Base-by-base conservation (phyloP, 257 asterid species). In the Lycium barbarum region DNA sequence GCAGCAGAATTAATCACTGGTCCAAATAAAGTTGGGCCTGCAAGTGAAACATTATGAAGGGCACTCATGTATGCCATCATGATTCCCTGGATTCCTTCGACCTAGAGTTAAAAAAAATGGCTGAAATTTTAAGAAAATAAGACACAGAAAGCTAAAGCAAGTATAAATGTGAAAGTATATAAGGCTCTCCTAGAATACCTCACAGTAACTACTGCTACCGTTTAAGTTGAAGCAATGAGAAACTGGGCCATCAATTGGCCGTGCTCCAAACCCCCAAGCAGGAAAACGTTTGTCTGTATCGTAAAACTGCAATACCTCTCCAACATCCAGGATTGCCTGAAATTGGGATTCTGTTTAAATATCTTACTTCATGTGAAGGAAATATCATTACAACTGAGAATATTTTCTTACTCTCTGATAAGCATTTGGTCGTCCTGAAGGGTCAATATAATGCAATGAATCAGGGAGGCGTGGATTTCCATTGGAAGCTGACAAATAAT, bases 231-330 rank as follows among this genome's bases (percentile, higher is more conserved):
- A 97, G 89, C 99, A 97, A 88, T 97, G 99, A 70, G 99, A 97
- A 68, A 97, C 98, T 38, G 98, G 98, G 61, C 99, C 98, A 90
- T 97, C 99, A 83, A 97, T 94, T 82, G 99, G 98, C 73, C 98
- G 92, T 62, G 99, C 99, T 87, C 99, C 99, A 86, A 97, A 97
- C 61, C 99, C 99, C 99, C 98, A 97, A 83, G 99, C 96, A 85
- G 99, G 98, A 86, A 94, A 95, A 70, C 88, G 95, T 86, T 90
- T 92, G 91, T 95, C 99, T 18, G 92, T 89, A 88, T 95, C 99
- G 84, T 95, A 97, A 89, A 90, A 94, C 88, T 97, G 99, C 91
- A 97, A 65, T 54, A 97, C 91, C 87, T 96, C 99, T 61, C 99
- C 99, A 85, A 92, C 94, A 80, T 97, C 99, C 87, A 86, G 80